A percentile compares a stretch with the other conserved stretches of the same genome.
Evolutionary conservation across 306 rosid genomes (phyloP).

Genomic region (Mimosa bimucronata): DNA sequence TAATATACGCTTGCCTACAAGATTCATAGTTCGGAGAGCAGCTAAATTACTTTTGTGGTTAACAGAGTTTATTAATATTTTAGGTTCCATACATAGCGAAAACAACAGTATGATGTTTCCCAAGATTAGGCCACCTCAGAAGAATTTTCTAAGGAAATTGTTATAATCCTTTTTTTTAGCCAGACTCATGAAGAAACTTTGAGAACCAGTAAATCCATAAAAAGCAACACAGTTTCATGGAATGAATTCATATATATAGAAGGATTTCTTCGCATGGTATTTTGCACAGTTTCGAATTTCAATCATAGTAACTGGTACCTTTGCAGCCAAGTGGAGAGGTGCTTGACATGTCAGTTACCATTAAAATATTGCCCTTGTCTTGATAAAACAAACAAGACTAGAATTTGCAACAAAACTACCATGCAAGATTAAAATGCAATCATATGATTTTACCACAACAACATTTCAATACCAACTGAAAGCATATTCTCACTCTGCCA

Average conservation of each 20-base stretch:
- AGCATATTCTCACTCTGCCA: constrained; percentile 47
- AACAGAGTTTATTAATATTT: background rate
- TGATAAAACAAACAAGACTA: constrained; percentile 6
- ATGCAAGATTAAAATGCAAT: constrained; percentile 13
- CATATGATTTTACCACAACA: constrained; percentile 27
- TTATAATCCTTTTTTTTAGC: too few relatives aligned
- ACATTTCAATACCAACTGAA: constrained; percentile 47
- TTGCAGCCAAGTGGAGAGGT: background rate
- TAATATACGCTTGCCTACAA: background rate
- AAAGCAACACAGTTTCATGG: too few relatives aligned
- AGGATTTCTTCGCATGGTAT: too few relatives aligned
- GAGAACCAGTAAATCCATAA: too few relatives aligned
- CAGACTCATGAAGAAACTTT: too few relatives aligned
- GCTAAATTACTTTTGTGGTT: background rate
- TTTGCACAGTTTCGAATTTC: background rate
- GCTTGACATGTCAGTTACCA: constrained; percentile 5
- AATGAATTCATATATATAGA: too few relatives aligned
- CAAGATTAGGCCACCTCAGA: background rate
- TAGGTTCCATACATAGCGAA: background rate
- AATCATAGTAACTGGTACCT: background rate
- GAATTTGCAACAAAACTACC: constrained; percentile 10
- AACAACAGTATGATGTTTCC: background rate
- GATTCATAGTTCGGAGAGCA: background rate
- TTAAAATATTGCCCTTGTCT: constrained; percentile 4
- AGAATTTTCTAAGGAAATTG: background rate